Conservation (phyloP, 257 asterid genomes). For the Nyctanthes arbortristis region DNA sequence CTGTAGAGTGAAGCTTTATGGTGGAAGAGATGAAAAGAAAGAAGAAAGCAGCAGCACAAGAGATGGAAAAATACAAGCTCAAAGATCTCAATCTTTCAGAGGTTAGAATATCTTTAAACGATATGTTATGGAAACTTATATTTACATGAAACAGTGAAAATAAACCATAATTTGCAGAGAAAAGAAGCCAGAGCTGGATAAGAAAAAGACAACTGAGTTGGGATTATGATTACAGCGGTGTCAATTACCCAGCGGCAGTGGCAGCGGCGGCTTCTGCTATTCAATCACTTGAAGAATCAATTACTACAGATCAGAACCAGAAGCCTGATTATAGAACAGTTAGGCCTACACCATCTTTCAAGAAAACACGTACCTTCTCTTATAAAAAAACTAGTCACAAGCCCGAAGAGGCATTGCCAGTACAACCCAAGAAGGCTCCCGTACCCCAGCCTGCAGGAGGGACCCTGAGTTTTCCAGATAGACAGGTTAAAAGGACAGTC, state of each 20-base stretch:
- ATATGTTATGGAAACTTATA: background rate
- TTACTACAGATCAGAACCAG: conserved; percentile 12
- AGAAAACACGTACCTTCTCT: conserved; percentile 32
- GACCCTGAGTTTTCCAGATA: conserved; percentile 26
- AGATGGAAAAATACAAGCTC: conserved; percentile 27
- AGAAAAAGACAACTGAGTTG: conserved; percentile 30
- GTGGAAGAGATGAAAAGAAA: conserved; percentile 24
- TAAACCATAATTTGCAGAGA: conserved; percentile 26
- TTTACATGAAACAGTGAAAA: background rate
- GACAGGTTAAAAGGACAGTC: too few species aligned
- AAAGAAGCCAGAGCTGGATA: conserved; percentile 35
- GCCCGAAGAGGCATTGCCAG: conserved; percentile 16
- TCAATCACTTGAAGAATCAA: conserved; percentile 33
- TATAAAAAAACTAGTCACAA: conserved; percentile 18
- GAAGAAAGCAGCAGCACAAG: conserved; percentile 24
- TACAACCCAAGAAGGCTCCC: conserved; percentile 16
- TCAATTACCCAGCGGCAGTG: conserved; percentile 37
- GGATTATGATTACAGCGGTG: conserved; percentile 28
- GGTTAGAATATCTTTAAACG: conserved; percentile 9
- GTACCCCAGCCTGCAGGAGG: too few species aligned
- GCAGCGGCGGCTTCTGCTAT: conserved; percentile 50
- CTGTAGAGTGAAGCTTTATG: conserved; percentile 28
- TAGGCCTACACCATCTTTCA: conserved; percentile 22
- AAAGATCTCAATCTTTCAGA: conserved; percentile 35
- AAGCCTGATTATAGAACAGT: background rate